Percentiles rank a stretch among this genome's conserved stretches.
Conservation (phyloP, 306 rosid species). For the Coriaria nepalensis region DNA sequence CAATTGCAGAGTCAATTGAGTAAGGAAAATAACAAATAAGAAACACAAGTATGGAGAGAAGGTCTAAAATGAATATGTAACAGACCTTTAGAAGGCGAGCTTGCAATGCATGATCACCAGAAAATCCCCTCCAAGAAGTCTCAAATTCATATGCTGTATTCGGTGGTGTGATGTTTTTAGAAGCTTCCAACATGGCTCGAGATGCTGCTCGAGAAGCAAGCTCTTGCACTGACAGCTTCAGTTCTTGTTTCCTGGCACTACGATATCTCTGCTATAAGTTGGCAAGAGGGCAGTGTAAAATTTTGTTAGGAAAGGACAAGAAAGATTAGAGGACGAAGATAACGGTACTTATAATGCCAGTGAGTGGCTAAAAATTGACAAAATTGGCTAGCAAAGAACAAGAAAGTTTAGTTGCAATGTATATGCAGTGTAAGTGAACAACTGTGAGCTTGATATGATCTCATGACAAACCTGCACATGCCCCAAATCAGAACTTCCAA, state of each 20-base stretch:
- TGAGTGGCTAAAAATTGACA: neutral
- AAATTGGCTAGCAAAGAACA: no score
- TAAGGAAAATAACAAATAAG: neutral
- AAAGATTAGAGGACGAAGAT: no score
- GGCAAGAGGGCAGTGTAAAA: conserved; percentile 9
- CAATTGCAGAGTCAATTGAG: neutral
- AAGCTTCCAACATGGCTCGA: conserved; percentile 57
- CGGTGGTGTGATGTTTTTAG: conserved; percentile 50
- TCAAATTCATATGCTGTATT: conserved; percentile 91
- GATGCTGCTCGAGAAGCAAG: conserved; percentile 79
- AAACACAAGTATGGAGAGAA: neutral
- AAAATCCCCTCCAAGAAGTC: conserved; percentile 68
- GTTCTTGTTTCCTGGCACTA: conserved; percentile 27
- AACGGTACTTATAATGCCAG: conserved; percentile 1
- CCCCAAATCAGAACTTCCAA: conserved; percentile 7
- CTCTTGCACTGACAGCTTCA: conserved; percentile 50
- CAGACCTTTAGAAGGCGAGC: conserved; percentile 58
- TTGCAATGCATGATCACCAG: conserved; percentile 56
- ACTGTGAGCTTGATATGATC: neutral
- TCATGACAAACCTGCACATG: conserved; percentile 7
- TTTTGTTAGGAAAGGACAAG: no score
- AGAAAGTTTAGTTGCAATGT: no score
- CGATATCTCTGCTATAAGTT: conserved; percentile 36
- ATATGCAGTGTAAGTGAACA: neutral
- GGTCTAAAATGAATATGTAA: conserved; percentile 2